Evolutionary conservation across 2,329 filamentous ascomycete genomes (phyloP).

Genomic region (Hymenoscyphus infarciens): DNA sequence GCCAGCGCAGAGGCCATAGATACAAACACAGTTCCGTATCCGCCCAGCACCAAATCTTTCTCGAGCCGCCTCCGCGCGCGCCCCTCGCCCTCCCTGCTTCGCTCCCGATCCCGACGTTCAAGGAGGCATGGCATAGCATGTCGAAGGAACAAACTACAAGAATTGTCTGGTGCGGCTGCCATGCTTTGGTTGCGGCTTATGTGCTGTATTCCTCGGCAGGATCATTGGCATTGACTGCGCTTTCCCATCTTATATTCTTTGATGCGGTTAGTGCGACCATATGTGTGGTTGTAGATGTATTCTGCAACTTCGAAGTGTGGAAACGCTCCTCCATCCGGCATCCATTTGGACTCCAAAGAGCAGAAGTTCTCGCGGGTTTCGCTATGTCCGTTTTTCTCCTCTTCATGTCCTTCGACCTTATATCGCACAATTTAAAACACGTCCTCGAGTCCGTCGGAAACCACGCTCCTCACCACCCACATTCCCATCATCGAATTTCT

Average conservation of each 20-base stretch:
- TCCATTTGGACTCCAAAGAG: slow-evolving; percentile 87
- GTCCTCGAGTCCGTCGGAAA: slow-evolving; percentile 70
- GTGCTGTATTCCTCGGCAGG: slow-evolving; percentile 84
- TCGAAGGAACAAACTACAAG: slow-evolving; percentile 79
- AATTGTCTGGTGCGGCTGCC: slow-evolving; percentile 85
- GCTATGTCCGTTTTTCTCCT: slow-evolving; percentile 93
- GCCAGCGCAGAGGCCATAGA: slow-evolving; percentile 89
- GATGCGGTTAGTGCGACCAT: slow-evolving; percentile 89
- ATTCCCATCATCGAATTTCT: slow-evolving; percentile 63
- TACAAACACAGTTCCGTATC: slow-evolving; percentile 97
- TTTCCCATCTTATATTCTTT: slow-evolving; percentile 92
- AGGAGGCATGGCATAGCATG: slow-evolving; percentile 87
- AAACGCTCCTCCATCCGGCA: slow-evolving; percentile 87
- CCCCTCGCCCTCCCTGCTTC: slow-evolving; percentile 88
- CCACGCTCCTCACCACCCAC: slow-evolving; percentile 70
- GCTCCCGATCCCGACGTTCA: slow-evolving; percentile 83
- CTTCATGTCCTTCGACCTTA: slow-evolving; percentile 95
- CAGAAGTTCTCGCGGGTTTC: slow-evolving; percentile 91
- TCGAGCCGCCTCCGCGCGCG: slow-evolving; percentile 80
- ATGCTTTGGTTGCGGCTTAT: slow-evolving; percentile 76
- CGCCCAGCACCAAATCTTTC: slow-evolving; percentile 85
- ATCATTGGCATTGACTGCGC: slow-evolving; percentile 83
- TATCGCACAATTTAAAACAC: slow-evolving; percentile 91
- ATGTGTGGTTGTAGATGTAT: slow-evolving; percentile 87
- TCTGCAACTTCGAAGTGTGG: slow-evolving; percentile 98